A percentile compares a stretch with the other conserved stretches of the same genome.
These are phyloP conservation scores for Besnoitia besnoiti DNA, from an alignment of 169 alveolate genomes.

Conservation along the genomic window DNA sequence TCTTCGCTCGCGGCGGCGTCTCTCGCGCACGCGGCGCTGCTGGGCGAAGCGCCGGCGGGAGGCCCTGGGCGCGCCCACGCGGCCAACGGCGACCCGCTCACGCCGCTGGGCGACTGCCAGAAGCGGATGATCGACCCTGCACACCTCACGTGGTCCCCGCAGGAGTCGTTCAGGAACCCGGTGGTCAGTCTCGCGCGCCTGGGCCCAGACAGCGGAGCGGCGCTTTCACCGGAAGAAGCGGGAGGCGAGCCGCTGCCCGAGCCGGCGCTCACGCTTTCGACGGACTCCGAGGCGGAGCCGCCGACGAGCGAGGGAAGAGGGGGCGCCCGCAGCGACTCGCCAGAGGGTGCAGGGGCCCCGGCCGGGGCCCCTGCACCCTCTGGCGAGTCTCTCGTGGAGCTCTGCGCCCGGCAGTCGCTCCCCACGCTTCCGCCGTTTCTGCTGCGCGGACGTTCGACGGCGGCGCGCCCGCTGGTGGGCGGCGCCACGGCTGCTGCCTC, in stretches of 20 bases:
- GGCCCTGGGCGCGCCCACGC: background rate
- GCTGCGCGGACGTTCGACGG: background rate
- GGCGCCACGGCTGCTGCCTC: constrained; percentile 5
- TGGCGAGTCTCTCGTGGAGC: background rate
- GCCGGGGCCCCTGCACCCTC: background rate
- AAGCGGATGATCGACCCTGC: background rate
- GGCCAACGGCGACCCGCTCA: background rate
- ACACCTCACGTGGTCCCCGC: background rate
- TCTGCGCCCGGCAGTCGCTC: too few relatives aligned
- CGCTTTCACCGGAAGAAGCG: background rate
- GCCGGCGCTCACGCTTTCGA: background rate
- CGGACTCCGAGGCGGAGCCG: background rate
- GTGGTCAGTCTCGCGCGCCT: background rate
- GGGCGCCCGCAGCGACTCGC: background rate
- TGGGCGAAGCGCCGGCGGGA: background rate
- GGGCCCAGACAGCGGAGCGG: constrained; percentile 4
- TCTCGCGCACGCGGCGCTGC: background rate
- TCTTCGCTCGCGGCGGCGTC: background rate
- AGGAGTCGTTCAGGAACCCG: background rate
- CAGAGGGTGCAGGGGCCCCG: background rate
- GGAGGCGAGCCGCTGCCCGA: constrained; percentile 3
- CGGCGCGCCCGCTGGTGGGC: background rate
- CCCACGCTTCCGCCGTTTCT: background rate
- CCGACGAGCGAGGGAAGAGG: background rate
- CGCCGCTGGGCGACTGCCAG: background rate